These are phyloP conservation scores for Aspergillus caelatus DNA, from an alignment of 2,329 filamentous ascomycete species.

Conservation along the genomic window DNA sequence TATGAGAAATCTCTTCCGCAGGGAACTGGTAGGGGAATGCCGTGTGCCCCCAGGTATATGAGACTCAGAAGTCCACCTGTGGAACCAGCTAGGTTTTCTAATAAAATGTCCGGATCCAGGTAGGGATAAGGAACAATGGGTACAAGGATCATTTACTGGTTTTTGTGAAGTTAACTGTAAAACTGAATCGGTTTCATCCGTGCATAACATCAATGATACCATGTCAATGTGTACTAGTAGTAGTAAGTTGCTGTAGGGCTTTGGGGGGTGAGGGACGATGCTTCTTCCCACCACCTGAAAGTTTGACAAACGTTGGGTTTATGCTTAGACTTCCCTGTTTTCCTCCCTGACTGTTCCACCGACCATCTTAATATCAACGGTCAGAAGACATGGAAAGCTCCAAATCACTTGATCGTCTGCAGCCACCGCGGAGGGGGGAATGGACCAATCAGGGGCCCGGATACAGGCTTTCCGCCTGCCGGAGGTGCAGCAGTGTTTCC, in stretches of 20 bases:
- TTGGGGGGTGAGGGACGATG: too few species aligned
- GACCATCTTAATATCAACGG: neutral
- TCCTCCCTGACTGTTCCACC: neutral
- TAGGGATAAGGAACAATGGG: neutral
- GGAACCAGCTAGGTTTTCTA: neutral
- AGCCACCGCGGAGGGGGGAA: constrained; percentile 5
- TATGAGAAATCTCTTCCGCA: neutral
- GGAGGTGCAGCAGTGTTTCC: neutral
- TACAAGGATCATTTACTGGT: neutral
- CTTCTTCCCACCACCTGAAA: neutral
- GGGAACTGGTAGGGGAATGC: neutral
- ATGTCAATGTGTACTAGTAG: neutral
- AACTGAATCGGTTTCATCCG: neutral
- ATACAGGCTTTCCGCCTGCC: neutral
- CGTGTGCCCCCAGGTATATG: neutral
- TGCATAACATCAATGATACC: neutral
- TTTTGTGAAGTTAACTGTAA: neutral
- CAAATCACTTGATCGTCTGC: neutral
- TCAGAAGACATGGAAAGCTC: constrained; percentile 1
- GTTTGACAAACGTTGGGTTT: neutral
- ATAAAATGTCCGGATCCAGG: neutral
- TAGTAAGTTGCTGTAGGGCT: too few species aligned
- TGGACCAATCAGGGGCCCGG: constrained; percentile 25
- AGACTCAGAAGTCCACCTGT: neutral
- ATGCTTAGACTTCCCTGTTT: neutral